These are phyloP conservation scores for Aspergillus sp. DNA, from an alignment of 2,329 filamentous ascomycete genomes.

Conservation along the genomic window DNA sequence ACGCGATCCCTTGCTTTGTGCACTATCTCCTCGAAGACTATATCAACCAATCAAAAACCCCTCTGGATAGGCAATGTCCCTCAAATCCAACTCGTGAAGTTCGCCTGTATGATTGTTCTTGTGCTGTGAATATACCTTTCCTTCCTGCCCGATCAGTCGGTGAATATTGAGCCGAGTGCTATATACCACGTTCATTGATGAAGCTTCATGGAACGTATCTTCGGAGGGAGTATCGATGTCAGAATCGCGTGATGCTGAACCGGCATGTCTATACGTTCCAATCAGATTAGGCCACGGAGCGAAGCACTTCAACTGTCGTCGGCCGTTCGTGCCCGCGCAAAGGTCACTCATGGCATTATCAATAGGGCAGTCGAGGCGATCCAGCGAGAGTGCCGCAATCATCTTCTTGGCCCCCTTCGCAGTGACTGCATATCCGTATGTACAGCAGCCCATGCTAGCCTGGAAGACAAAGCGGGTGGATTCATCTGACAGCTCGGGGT, in stretches of 20 bases:
- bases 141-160: slow-evolving; percentile 17
- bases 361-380: slow-evolving; percentile 26
- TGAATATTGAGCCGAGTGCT: slow-evolving; percentile 26
- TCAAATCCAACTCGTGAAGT: slow-evolving; percentile 15
- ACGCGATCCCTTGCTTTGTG: too few relatives aligned
- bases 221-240: slow-evolving; percentile 25
- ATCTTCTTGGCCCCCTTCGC: slow-evolving; percentile 38
- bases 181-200: slow-evolving; percentile 23
- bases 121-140: slow-evolving; percentile 21
- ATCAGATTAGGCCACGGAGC: slow-evolving; percentile 49
- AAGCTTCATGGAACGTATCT: slow-evolving; percentile 14
- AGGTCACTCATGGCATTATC: slow-evolving; percentile 50
- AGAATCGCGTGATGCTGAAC: slow-evolving; percentile 27
- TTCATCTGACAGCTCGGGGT: slow-evolving; percentile 19
- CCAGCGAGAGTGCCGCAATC: slow-evolving; percentile 29
- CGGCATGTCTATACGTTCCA: slow-evolving; percentile 46
- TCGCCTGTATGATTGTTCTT: slow-evolving; percentile 15
- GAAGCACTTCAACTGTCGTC: slow-evolving; percentile 32
- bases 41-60: neutral
- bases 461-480: slow-evolving; percentile 40
- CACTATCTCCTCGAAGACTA: too few relatives aligned
- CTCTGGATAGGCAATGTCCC: slow-evolving; percentile 20
- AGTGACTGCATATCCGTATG: slow-evolving; percentile 40
- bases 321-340: slow-evolving; percentile 41
- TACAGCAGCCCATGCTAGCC: slow-evolving; percentile 33